These are phyloP conservation scores for Solanum sejunctum DNA, from an alignment of 257 asterid species.

Conservation along the genomic window DNA sequence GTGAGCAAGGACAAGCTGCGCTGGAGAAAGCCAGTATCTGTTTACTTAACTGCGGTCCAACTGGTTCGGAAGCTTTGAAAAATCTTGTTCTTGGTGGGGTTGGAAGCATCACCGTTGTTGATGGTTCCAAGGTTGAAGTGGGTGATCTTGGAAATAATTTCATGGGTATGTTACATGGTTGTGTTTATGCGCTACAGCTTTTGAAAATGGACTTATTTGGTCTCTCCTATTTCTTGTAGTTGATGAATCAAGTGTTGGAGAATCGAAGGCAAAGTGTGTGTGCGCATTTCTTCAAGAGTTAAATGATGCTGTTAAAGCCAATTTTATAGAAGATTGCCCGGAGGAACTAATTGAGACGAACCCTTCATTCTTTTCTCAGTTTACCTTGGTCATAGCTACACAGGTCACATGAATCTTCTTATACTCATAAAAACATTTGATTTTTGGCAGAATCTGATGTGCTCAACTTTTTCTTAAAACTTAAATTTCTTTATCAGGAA, in stretches of 20 bases:
- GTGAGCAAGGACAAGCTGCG: constrained; percentile 98
- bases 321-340: constrained; percentile 80
- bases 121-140: constrained; percentile 83
- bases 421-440: not conserved
- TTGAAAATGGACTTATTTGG: not conserved
- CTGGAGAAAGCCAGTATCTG: constrained; percentile 94
- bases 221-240: constrained; percentile 21
- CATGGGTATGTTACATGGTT: constrained; percentile 40
- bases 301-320: constrained; percentile 94
- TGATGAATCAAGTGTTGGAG: constrained; percentile 80
- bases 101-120: constrained; percentile 91
- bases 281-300: constrained; percentile 89
- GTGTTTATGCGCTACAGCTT: not conserved
- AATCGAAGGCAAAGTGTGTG: constrained; percentile 87
- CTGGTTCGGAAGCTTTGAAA: constrained; percentile 89
- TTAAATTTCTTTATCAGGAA: not conserved
- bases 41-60: constrained; percentile 93
- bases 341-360: constrained; percentile 59
- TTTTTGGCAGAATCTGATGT: not conserved
- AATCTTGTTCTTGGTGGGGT: constrained; percentile 96
- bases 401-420: not conserved
- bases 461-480: constrained; percentile 4
- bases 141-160: constrained; percentile 94
- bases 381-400: constrained; percentile 53
- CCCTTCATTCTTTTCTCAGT: constrained; percentile 81